These are phyloP conservation scores for Colletotrichum kahawae DNA, from an alignment of 2,329 filamentous ascomycete genomes.

Conservation along the genomic window DNA sequence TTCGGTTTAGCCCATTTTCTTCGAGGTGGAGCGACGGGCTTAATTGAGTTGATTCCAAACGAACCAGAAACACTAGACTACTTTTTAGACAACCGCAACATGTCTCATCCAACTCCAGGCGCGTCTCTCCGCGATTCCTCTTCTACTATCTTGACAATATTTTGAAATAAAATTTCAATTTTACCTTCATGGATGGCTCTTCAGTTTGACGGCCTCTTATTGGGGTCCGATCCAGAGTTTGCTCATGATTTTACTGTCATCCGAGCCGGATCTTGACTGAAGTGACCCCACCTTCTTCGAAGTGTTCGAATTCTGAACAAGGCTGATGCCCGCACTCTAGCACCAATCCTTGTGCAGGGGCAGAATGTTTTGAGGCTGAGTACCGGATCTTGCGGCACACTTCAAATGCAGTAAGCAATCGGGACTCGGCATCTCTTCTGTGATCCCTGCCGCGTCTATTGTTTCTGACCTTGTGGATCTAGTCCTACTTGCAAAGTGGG, in stretches of 20 bases:
- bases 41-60: not conserved
- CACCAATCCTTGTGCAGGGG: not conserved
- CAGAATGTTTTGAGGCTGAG: not conserved
- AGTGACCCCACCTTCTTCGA: not conserved
- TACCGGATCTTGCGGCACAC: not conserved
- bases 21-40: not conserved
- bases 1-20: not conserved
- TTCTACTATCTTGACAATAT: not conserved
- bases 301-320: not conserved
- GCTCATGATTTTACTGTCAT: not conserved
- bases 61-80: not conserved
- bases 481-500: not conserved
- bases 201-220: not conserved
- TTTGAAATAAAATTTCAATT: not conserved
- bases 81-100: rapidly evolving
- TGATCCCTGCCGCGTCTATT: rapidly evolving
- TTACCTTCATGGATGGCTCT: not conserved
- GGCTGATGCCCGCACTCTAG: not conserved
- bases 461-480: rapidly evolving
- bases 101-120: rapidly evolving
- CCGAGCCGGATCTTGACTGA: not conserved
- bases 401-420: not conserved
- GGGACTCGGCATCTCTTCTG: not conserved
- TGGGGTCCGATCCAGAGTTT: not conserved
- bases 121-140: not conserved